Evolutionary conservation across 2,329 filamentous ascomycete genomes (phyloP).

Genomic region (Grosmannia serpens): DNA sequence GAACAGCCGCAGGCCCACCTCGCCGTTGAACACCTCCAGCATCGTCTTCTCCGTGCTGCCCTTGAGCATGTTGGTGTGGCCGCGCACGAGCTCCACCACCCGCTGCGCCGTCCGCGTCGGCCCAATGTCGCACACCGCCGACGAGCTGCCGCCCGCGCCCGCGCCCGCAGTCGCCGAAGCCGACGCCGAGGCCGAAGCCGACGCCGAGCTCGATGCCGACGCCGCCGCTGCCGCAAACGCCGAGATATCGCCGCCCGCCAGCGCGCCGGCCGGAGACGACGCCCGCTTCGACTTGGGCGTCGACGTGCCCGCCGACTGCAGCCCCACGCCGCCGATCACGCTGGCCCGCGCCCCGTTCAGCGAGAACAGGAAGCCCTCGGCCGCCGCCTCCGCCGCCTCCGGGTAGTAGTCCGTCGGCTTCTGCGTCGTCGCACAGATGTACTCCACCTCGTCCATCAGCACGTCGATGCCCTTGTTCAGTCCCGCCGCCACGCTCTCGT

Average conservation of each 20-base stretch:
- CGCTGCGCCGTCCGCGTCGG: constrained; percentile 68
- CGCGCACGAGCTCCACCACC: constrained; percentile 74
- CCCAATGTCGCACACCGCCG: constrained; percentile 30
- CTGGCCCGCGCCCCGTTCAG: constrained; percentile 11
- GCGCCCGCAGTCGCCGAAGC: background rate
- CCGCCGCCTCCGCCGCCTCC: constrained; percentile 22
- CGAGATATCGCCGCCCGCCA: background rate
- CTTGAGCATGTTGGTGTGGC: constrained; percentile 84
- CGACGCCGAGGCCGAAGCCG: background rate
- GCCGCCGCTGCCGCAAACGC: background rate
- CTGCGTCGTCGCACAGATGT: constrained; percentile 82
- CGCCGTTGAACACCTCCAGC: constrained; percentile 96
- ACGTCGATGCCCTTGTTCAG: constrained; percentile 97
- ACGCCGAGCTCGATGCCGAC: background rate
- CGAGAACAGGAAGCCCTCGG: constrained; percentile 9
- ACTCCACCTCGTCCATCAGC: constrained; percentile 96
- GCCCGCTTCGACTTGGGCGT: constrained; percentile 10
- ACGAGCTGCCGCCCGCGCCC: constrained; percentile 17
- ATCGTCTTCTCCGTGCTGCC: constrained; percentile 97
- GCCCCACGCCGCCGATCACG: constrained; percentile 13
- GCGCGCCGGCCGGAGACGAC: background rate
- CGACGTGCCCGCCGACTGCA: constrained; percentile 15
- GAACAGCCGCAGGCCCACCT: constrained; percentile 89
- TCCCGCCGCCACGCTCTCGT: constrained; percentile 89
- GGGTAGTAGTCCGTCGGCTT: constrained; percentile 86